phyloP scores from a whole-genome alignment of 2,329 filamentous ascomycete genomes.

The Drechslerella dactyloides region DNA sequence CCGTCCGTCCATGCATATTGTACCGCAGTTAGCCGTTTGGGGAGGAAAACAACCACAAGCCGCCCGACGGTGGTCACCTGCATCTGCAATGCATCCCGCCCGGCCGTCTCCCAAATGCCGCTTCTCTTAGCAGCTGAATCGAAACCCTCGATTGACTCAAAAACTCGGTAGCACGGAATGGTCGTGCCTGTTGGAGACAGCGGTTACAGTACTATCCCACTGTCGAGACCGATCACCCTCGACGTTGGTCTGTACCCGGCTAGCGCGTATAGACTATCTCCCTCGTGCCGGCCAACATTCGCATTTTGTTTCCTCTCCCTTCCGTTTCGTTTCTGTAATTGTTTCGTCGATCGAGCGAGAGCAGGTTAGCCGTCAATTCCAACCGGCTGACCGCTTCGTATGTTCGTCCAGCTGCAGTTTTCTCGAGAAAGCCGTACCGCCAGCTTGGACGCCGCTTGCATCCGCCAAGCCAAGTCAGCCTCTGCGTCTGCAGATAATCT shows the following conservation, averaged over 20 bases:
- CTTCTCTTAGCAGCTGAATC: background rate
- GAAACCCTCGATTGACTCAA: background rate
- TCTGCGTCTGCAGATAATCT: background rate
- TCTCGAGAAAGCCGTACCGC: background rate
- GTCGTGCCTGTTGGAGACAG: background rate
- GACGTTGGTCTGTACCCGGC: too few species aligned
- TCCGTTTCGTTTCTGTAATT: background rate
- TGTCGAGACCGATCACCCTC: background rate
- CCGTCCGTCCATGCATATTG: constrained; percentile 1
- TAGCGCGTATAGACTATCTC: too few species aligned
- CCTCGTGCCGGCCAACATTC: too few species aligned
- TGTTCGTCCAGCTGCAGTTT: too few species aligned
- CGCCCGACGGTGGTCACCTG: constrained; percentile 2
- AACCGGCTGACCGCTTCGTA: too few species aligned
- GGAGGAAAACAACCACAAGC: background rate
- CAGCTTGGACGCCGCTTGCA: constrained; percentile 4
- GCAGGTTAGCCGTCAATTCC: too few species aligned
- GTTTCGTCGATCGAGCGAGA: background rate
- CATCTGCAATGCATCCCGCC: background rate
- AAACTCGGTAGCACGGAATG: background rate
- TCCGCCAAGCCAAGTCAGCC: background rate
- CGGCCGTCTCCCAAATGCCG: constrained; percentile 1
- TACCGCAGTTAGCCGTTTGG: constrained; percentile 21
- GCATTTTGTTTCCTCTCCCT: background rate
- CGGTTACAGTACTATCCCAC: too few species aligned